Percentiles rank a stretch among this genome's conserved stretches.
These are phyloP conservation scores for Russula sp. DNA, from an alignment of 768 basidiomycete species.

Conservation along the genomic window DNA sequence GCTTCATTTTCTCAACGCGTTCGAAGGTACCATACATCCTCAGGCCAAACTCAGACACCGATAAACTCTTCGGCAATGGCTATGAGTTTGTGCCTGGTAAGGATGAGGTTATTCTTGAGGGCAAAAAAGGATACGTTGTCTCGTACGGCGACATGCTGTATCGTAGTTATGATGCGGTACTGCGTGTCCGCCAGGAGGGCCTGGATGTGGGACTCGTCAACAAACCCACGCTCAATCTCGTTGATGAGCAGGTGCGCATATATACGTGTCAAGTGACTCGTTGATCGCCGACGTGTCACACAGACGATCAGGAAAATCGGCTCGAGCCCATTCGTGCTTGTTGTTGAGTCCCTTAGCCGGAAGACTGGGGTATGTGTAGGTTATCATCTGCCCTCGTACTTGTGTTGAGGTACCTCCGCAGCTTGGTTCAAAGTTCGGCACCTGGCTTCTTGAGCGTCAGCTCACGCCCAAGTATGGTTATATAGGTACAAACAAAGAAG, in stretches of 20 bases:
- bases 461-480: constrained; percentile 79
- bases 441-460: constrained; percentile 79
- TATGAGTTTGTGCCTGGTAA: constrained; percentile 84
- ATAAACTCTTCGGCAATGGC: constrained; percentile 59
- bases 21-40: constrained; percentile 88
- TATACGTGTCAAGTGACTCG: not conserved
- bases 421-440: constrained; percentile 81
- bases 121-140: constrained; percentile 77
- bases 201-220: constrained; percentile 83
- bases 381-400: not conserved
- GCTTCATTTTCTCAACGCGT: constrained; percentile 87
- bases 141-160: constrained; percentile 87
- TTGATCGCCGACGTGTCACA: not conserved
- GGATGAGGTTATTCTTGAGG: constrained; percentile 78
- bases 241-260: constrained; percentile 67
- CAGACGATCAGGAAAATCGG: constrained; percentile 70
- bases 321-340: constrained; percentile 69
- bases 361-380: constrained; percentile 64
- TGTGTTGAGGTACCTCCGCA: constrained; percentile 27
- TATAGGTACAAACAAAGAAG: constrained; percentile 75
- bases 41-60: constrained; percentile 66
- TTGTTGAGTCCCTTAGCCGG: constrained; percentile 84
- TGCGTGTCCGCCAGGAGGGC: constrained; percentile 66
- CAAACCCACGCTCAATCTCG: constrained; percentile 77
- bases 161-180: constrained; percentile 77